phyloP scores from a whole-genome alignment of 257 asterid genomes.

The Solanum acaule region DNA sequence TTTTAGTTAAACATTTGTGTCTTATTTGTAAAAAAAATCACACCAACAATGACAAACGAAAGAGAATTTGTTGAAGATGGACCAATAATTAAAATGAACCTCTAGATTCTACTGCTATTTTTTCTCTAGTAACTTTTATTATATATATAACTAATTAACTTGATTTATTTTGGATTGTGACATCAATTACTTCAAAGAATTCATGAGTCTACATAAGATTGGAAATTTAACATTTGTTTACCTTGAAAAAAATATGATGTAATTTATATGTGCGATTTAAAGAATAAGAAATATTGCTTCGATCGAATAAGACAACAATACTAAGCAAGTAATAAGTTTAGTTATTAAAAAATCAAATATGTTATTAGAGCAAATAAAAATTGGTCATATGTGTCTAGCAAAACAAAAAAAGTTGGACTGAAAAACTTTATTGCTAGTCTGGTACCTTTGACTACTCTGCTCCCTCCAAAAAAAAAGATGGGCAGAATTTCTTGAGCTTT shows the following conservation, averaged over 20 bases:
- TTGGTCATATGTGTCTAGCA: background rate
- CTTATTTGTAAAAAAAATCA: background rate
- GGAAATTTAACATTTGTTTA: background rate
- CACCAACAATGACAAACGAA: background rate
- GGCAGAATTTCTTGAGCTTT: fast-evolving
- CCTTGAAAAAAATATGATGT: background rate
- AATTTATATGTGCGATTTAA: background rate
- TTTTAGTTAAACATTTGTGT: background rate
- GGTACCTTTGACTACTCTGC: background rate
- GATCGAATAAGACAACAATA: background rate
- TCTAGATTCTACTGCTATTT: background rate
- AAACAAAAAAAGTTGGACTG: background rate
- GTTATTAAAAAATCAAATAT: background rate
- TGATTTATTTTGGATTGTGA: background rate
- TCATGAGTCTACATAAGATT: background rate
- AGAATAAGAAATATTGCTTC: background rate
- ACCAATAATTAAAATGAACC: background rate
- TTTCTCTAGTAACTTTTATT: too few species aligned
- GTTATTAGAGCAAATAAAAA: background rate
- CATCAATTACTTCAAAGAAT: background rate
- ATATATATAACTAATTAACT: background rate
- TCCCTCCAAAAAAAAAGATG: background rate
- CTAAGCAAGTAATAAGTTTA: background rate
- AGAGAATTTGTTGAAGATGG: background rate
- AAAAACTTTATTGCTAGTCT: background rate